Evolutionary conservation across 371 early-diverging fungal genomes (phyloP).

Genomic region (Rhizopus arrhizus): DNA sequence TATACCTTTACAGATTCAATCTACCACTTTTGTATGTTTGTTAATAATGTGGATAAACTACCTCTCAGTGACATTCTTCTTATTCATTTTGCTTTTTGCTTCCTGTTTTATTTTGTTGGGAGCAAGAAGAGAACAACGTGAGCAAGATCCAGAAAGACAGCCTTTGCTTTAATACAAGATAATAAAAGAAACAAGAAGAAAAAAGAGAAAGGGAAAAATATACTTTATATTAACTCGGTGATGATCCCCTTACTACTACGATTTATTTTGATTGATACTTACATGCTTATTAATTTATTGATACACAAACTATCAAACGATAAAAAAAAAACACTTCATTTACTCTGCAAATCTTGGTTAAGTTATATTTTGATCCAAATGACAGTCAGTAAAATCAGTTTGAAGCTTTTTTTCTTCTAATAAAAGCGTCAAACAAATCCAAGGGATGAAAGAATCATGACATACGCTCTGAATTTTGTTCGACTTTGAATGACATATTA

Average conservation of each 20-base stretch:
- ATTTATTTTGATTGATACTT: not conserved
- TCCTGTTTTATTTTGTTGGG: constrained; percentile 31
- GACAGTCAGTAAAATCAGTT: too few species aligned
- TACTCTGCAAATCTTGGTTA: too few species aligned
- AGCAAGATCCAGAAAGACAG: constrained; percentile 1
- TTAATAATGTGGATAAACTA: constrained; percentile 30
- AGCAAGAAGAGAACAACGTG: constrained; percentile 9
- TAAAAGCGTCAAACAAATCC: too few species aligned
- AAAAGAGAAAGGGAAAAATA: not conserved
- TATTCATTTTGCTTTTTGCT: constrained; percentile 24
- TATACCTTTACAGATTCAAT: constrained; percentile 23
- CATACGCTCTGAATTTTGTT: too few species aligned
- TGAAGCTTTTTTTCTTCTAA: too few species aligned
- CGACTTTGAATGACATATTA: too few species aligned
- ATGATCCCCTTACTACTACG: not conserved
- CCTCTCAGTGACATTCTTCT: constrained; percentile 22
- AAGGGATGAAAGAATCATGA: too few species aligned
- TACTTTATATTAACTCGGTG: not conserved
- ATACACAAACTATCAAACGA: too few species aligned
- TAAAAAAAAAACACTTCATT: too few species aligned
- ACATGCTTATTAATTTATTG: too few species aligned
- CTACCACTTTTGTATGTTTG: constrained; percentile 18
- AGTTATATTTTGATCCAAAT: too few species aligned
- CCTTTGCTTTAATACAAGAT: not conserved
- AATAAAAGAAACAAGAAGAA: not conserved